Base-by-base conservation (phyloP, 768 basidiomycete genomes). In the Pleurotus giganteus region DNA sequence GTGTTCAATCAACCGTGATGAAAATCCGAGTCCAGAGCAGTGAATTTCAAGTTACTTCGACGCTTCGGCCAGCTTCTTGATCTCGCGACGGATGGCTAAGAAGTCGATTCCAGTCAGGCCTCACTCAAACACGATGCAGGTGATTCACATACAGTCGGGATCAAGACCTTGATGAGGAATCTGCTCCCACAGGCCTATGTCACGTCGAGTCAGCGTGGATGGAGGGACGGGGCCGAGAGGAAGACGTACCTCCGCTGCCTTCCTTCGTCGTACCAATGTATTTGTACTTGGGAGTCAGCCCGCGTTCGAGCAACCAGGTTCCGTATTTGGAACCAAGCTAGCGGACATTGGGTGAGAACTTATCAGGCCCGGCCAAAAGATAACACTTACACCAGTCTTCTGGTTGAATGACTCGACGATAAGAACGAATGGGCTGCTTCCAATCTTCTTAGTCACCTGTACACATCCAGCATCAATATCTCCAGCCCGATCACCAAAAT, bases 351-450 rank as follows among this genome's bases (percentile, higher is more conserved):
- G 29, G 45, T 8, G 9, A 54, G 37, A 43, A 41, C 4, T 12
- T 28, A 39, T 4, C 27, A 26, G 53, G 6, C 41, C 31, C 12
- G 34, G 42, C 12, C 21, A 41, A 36, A 21, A 23, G 7, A 27
- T 19, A 19, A 42, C 31, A 62, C 75, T 41, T 58, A 82, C 80
- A n/a, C 91, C 92, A 6, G 91, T 94, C 83, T 91, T 92, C 72
- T 88, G 88, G 74, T 90, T 94, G 54, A 89, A 76, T 15, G 89
- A 88, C 73, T 94, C 92, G 13, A 88, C 90, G 36, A 94, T 83
- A 27, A 94, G 79, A 26, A 94, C 90, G 69, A 93, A 93, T 17
- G 80, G 81, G 60, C 80, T 86, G 23, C 74, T 61, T 6, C 92
- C 92, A 42, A 89, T 79, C 75, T 90, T 89, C 67, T 65, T 76